Conservation (phyloP, 768 basidiomycete species). For the Suillus bovinus region DNA sequence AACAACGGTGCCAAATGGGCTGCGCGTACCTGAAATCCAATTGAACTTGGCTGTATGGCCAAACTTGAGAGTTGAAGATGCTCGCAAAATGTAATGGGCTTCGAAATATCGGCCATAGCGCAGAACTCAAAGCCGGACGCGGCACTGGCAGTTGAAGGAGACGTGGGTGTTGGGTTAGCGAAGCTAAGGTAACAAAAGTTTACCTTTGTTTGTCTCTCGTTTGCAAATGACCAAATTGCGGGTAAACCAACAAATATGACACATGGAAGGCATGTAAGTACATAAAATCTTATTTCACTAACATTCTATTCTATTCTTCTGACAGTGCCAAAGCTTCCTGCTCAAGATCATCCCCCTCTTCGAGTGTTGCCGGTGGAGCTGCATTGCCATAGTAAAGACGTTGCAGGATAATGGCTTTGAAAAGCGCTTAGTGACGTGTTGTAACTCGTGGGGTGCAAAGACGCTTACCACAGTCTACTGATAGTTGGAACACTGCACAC, state of each 20-base stretch:
- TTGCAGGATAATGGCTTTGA: conserved; percentile 68
- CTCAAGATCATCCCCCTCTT: conserved; percentile 65
- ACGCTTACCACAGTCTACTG: conserved; percentile 69
- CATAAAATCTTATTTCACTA: conserved; percentile 6
- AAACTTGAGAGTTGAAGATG: conserved; percentile 94
- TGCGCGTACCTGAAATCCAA: conserved; percentile 87
- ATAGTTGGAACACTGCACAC: conserved; percentile 82
- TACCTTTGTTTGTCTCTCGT: conserved; percentile 33
- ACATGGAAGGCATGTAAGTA: background rate
- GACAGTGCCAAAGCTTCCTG: conserved; percentile 63
- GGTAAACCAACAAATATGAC: conserved; percentile 6
- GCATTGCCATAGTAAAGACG: conserved; percentile 72
- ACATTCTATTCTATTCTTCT: conserved; percentile 45
- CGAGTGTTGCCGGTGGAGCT: conserved; percentile 53
- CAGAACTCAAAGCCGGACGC: conserved; percentile 16
- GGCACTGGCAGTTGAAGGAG: conserved; percentile 16
- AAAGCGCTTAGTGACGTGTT: conserved; percentile 15
- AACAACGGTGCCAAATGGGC: conserved; percentile 21
- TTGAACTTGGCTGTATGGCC: conserved; percentile 94
- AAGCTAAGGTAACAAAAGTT: conserved; percentile 25
- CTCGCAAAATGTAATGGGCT: conserved; percentile 88
- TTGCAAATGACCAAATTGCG: conserved; percentile 7
- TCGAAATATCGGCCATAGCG: conserved; percentile 37
- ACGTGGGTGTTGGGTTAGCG: conserved; percentile 26
- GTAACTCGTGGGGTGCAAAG: conserved; percentile 9